Evolutionary conservation across 192 early-diverging fungal genomes (phyloP).

Genomic region (Borealophlyctis nickersoniae): DNA sequence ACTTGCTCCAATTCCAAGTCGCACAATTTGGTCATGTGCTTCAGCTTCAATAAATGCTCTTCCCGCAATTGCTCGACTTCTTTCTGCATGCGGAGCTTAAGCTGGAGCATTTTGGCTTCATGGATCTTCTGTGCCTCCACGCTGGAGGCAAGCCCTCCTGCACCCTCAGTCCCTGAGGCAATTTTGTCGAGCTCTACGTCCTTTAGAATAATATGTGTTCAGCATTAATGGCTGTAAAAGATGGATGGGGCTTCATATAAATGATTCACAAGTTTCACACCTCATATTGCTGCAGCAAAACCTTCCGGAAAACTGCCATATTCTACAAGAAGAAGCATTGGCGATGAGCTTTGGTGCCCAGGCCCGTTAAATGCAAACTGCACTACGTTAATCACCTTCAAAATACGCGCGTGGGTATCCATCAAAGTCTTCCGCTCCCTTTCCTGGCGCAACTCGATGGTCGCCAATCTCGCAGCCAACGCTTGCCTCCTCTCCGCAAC

Average conservation of each 20-base stretch:
- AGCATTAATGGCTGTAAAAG: too few species aligned
- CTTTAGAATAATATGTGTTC: too few species aligned
- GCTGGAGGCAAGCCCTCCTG: too few species aligned
- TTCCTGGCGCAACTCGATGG: slow-evolving; percentile 27
- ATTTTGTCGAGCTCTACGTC: not conserved
- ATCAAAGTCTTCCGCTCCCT: slow-evolving; percentile 27
- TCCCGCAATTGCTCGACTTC: slow-evolving; percentile 35
- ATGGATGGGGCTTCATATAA: too few species aligned
- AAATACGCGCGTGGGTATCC: slow-evolving; percentile 25
- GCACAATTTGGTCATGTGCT: slow-evolving; percentile 28
- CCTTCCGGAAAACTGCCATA: slow-evolving; percentile 26
- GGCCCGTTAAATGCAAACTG: not conserved
- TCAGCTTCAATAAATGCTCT: slow-evolving; percentile 30
- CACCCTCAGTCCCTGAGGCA: too few species aligned
- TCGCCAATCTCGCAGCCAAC: slow-evolving; percentile 10
- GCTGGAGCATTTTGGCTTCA: slow-evolving; percentile 26
- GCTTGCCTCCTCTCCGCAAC: slow-evolving; percentile 17
- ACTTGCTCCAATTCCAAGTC: slow-evolving; percentile 25
- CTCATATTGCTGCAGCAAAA: slow-evolving; percentile 21
- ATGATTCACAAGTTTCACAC: too few species aligned
- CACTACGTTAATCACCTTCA: slow-evolving; percentile 26
- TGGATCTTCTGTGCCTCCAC: slow-evolving; percentile 26
- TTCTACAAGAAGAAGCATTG: slow-evolving; percentile 13
- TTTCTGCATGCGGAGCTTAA: slow-evolving; percentile 35
- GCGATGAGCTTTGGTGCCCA: not conserved